A percentile compares a stretch with the other conserved stretches of the same genome.
Conservation (phyloP, 164 flowering plant species). For the Euptelea pleiosperma region DNA sequence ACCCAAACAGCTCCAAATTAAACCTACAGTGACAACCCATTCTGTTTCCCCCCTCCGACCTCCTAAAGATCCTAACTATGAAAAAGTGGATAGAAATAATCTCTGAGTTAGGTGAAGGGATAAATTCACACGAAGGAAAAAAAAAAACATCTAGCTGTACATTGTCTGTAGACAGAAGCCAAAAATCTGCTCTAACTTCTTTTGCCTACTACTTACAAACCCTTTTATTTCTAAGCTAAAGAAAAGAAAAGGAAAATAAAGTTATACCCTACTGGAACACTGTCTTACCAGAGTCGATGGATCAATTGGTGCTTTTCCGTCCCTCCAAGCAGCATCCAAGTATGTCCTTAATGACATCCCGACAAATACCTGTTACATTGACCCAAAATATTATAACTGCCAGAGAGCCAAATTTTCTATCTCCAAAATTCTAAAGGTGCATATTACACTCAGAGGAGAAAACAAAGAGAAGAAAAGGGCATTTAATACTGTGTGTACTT, state of each 20-base stretch:
- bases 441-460: too few species aligned
- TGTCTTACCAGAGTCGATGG: slow-evolving; percentile 85
- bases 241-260: background rate
- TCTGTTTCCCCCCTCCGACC: too few species aligned
- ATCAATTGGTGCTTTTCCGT: slow-evolving; percentile 96
- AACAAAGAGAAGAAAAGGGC: background rate
- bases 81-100: too few species aligned
- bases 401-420: background rate
- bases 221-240: background rate
- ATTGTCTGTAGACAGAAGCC: background rate
- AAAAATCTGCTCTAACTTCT: background rate
- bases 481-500: slow-evolving; percentile 16
- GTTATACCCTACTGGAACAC: background rate
- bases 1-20: too few species aligned
- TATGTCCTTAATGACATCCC: slow-evolving; percentile 98
- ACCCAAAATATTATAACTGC: background rate
- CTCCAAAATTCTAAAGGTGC: slow-evolving; percentile 10
- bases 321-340: slow-evolving; percentile 97
- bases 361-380: slow-evolving; percentile 73
- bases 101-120: too few species aligned
- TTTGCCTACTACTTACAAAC: too few species aligned
- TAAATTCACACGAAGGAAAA: too few species aligned
- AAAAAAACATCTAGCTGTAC: too few species aligned
- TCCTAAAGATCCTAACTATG: too few species aligned
- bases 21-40: too few species aligned